A percentile compares a stretch with the other conserved stretches of the same genome.
phyloP scores from a whole-genome alignment of 371 early-diverging fungal genomes.

The Mortierella sp. region DNA sequence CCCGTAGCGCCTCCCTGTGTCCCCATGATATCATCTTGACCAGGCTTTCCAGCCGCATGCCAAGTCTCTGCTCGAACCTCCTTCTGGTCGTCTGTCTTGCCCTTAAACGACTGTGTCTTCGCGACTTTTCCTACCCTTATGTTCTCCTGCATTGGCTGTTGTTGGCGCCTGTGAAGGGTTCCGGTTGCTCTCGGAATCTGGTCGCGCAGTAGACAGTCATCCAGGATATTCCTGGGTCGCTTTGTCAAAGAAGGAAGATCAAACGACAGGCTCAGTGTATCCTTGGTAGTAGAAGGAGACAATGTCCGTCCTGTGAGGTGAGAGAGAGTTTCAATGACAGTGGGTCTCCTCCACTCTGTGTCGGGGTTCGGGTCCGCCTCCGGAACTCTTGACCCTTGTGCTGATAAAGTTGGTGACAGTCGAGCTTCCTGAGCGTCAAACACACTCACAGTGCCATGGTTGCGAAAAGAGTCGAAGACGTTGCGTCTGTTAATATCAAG shows the following conservation, averaged over 20 bases:
- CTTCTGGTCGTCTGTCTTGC: background rate
- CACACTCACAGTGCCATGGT: background rate
- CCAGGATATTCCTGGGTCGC: slow-evolving; percentile 45
- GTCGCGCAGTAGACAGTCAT: slow-evolving; percentile 16
- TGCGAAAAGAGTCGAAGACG: slow-evolving; percentile 27
- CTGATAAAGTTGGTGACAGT: background rate
- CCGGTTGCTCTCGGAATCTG: background rate
- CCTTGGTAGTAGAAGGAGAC: background rate
- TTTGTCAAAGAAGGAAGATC: slow-evolving; percentile 38
- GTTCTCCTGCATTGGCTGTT: background rate
- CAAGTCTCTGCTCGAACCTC: slow-evolving; percentile 17
- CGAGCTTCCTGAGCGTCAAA: background rate
- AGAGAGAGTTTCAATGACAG: slow-evolving; percentile 19
- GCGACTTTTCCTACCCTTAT: background rate
- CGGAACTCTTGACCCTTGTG: background rate
- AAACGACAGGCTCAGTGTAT: slow-evolving; percentile 18
- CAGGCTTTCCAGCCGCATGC: slow-evolving; percentile 34
- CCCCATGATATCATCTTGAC: slow-evolving; percentile 4
- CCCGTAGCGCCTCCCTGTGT: background rate
- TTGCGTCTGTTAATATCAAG: slow-evolving; percentile 19
- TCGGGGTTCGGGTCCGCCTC: background rate
- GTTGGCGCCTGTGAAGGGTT: background rate
- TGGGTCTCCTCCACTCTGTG: slow-evolving; percentile 2
- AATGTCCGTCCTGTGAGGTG: background rate
- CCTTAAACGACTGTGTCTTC: background rate